Percentiles rank a stretch among this genome's conserved stretches.
Evolutionary conservation across 2,329 filamentous ascomycete species (phyloP).

Genomic region (Colletotrichum orbiculare): DNA sequence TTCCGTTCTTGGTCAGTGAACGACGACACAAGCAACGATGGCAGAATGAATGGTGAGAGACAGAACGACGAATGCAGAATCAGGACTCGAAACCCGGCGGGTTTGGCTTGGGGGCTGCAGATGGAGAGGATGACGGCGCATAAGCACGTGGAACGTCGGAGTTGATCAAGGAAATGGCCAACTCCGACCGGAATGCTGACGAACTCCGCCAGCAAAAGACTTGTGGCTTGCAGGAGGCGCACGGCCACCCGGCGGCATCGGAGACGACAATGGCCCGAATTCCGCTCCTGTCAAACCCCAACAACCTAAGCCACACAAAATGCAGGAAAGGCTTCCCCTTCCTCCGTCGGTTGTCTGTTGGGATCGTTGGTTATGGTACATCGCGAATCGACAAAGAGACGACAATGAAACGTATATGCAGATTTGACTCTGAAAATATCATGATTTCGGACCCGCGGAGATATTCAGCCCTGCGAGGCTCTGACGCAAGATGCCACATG

Average conservation of each 20-base stretch:
- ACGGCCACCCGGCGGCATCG: neutral
- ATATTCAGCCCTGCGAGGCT: no score
- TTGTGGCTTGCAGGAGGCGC: neutral
- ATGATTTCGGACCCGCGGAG: no score
- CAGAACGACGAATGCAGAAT: neutral
- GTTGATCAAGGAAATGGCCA: neutral
- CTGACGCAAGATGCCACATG: no score
- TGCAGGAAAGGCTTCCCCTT: neutral
- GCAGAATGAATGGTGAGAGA: conserved; percentile 1
- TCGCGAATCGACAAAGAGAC: neutral
- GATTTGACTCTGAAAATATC: neutral
- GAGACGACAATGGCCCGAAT: neutral
- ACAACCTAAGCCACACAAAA: neutral
- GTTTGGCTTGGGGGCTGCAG: conserved; percentile 8
- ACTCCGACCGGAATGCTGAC: conserved; percentile 10
- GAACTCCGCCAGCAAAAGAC: neutral
- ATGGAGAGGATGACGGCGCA: conserved; percentile 15
- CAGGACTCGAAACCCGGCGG: conserved; percentile 21
- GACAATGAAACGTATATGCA: conserved; percentile 1
- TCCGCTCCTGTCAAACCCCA: neutral
- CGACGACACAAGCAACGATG: neutral
- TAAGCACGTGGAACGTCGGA: conserved; percentile 15
- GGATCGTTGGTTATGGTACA: neutral
- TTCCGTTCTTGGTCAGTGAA: conserved; percentile 1
- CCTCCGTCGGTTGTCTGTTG: no score